A percentile compares a stretch with the other conserved stretches of the same genome.
Conservation (phyloP, 768 basidiomycete species). For the Tephrocybe rancida region DNA sequence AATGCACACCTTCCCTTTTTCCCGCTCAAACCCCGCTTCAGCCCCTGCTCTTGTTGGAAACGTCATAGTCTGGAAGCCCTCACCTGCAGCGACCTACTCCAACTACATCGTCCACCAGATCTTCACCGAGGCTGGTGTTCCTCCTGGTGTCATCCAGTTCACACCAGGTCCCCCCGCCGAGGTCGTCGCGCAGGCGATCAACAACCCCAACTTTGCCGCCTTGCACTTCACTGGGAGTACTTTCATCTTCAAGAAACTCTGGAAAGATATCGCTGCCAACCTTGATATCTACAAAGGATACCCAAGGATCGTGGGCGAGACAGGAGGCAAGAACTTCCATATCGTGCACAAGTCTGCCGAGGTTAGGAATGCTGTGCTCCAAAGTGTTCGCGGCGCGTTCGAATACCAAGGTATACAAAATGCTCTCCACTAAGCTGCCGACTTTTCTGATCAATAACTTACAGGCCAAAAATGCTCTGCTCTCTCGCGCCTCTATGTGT, state of each 20-base stretch:
- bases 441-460: slow-evolving; percentile 1
- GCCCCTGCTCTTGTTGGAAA: slow-evolving; percentile 95
- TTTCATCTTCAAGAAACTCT: slow-evolving; percentile 90
- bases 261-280: slow-evolving; percentile 93
- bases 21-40: slow-evolving; percentile 22
- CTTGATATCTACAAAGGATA: slow-evolving; percentile 86
- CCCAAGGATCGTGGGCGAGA: slow-evolving; percentile 97
- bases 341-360: slow-evolving; percentile 88
- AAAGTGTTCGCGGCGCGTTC: slow-evolving; percentile 86
- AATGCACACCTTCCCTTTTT: not conserved
- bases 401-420: slow-evolving; percentile 83
- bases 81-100: slow-evolving; percentile 92
- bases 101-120: slow-evolving; percentile 93
- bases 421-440: not conserved
- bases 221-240: slow-evolving; percentile 98
- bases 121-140: slow-evolving; percentile 91
- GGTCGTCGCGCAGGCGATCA: slow-evolving; percentile 83
- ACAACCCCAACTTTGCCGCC: slow-evolving; percentile 78
- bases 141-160: slow-evolving; percentile 95
- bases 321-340: slow-evolving; percentile 99
- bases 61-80: slow-evolving; percentile 96
- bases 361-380: slow-evolving; percentile 85
- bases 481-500: slow-evolving; percentile 87
- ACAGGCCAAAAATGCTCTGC: slow-evolving; percentile 97
- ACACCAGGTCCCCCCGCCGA: slow-evolving; percentile 87